Conservation (phyloP, 768 basidiomycete genomes). For the Chalciporus piperatus region DNA sequence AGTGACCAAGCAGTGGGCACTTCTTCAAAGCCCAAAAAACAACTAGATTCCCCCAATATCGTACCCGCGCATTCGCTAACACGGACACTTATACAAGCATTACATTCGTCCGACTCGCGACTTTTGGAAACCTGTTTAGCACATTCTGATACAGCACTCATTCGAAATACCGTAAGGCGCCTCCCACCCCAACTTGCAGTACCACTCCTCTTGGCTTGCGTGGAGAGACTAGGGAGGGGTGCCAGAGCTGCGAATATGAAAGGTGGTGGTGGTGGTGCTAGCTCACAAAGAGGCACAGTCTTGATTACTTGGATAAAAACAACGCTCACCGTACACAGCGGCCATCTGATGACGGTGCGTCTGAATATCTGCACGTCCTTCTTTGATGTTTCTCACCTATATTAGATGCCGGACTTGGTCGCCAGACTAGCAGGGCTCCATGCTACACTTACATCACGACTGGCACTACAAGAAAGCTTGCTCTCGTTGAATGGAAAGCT, state of each 20-base stretch:
- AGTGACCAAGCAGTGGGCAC: conserved; percentile 46
- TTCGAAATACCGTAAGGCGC: conserved; percentile 82
- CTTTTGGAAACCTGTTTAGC: conserved; percentile 84
- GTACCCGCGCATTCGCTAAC: conserved; percentile 85
- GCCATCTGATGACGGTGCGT: conserved; percentile 91
- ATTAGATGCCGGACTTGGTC: conserved; percentile 89
- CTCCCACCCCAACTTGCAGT: conserved; percentile 86
- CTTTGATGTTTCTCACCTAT: conserved; percentile 10
- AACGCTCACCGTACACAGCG: conserved; percentile 81
- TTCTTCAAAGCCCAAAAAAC: conserved; percentile 15
- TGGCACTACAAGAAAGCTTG: conserved; percentile 81
- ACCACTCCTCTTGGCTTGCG: conserved; percentile 81
- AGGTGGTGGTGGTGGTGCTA: conserved; percentile 76
- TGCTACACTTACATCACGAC: conserved; percentile 71
- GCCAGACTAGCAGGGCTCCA: conserved; percentile 83
- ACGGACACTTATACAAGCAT: conserved; percentile 90
- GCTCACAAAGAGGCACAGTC: conserved; percentile 68
- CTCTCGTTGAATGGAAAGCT: conserved; percentile 84
- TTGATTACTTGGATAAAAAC: conserved; percentile 78
- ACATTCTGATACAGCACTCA: conserved; percentile 77
- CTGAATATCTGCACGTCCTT: background rate
- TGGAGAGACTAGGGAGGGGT: conserved; percentile 82
- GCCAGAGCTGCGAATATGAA: conserved; percentile 69
- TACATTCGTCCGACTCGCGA: conserved; percentile 90
- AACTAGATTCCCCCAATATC: conserved; percentile 33